Conservation (phyloP, 169 alveolate genomes). For the Plasmodium gonderi region DNA sequence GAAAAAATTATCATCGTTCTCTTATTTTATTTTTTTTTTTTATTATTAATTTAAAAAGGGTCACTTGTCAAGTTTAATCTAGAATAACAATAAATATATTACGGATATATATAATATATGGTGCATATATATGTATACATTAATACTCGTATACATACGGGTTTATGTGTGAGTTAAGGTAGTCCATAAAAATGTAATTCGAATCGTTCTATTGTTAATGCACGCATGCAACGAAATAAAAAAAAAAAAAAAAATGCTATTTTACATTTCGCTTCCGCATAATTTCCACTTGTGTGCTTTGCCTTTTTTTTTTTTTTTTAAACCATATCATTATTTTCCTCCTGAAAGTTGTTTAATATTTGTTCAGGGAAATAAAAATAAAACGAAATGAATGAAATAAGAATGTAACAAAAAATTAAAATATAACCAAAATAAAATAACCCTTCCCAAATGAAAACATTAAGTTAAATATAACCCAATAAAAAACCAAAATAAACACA, state of each 20-base stretch:
- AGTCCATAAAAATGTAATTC: background rate
- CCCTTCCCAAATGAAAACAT: background rate
- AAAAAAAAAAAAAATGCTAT: background rate
- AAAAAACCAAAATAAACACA: background rate
- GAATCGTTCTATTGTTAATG: constrained; percentile 1
- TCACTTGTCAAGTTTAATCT: background rate
- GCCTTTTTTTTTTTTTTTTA: constrained; percentile 5
- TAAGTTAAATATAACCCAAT: too few relatives aligned
- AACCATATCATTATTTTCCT: background rate
- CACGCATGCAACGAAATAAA: constrained; percentile 1
- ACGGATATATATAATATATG: background rate
- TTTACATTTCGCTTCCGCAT: constrained; percentile 7
- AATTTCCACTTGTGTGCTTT: background rate
- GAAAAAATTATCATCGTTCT: constrained; percentile 5
- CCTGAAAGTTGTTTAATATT: background rate
- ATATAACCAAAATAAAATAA: background rate
- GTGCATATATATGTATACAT: background rate
- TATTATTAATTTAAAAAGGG: background rate
- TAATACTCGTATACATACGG: background rate
- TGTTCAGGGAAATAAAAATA: background rate
- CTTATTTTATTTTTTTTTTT: background rate
- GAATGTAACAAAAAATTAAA: background rate
- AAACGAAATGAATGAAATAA: background rate
- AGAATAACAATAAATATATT: background rate
- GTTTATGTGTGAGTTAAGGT: background rate